Conservation (phyloP, 169 alveolate species). For the Prorocentrum cordatum region DNA sequence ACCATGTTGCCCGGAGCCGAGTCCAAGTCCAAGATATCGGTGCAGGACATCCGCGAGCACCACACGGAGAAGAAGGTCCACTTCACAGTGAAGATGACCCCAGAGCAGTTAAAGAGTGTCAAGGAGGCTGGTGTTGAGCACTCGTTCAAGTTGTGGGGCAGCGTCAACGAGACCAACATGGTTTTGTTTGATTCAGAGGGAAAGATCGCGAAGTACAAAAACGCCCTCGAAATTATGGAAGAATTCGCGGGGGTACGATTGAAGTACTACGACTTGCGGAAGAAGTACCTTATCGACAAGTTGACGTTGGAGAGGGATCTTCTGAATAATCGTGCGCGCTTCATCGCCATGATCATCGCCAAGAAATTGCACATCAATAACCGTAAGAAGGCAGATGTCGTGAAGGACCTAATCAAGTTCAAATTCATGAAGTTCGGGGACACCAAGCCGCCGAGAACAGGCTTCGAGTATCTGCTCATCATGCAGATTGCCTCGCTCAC, state of each 20-base stretch:
- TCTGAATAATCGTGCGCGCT: constrained; percentile 23
- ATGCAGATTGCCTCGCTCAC: constrained; percentile 41
- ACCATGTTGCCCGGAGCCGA: constrained; percentile 71
- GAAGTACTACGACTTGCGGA: constrained; percentile 31
- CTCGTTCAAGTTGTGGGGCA: constrained; percentile 82
- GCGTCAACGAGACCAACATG: constrained; percentile 81
- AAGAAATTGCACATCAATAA: constrained; percentile 31
- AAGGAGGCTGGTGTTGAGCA: constrained; percentile 83
- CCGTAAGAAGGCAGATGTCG: constrained; percentile 50
- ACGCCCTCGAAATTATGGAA: constrained; percentile 72
- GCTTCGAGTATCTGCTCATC: not conserved
- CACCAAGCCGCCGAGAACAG: constrained; percentile 15
- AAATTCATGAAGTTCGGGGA: constrained; percentile 26
- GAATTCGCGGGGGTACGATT: constrained; percentile 21
- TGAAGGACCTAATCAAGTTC: constrained; percentile 13
- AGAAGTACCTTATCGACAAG: constrained; percentile 29
- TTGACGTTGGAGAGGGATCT: constrained; percentile 40
- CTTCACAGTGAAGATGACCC: constrained; percentile 79
- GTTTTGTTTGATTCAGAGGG: constrained; percentile 87
- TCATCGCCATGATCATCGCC: constrained; percentile 40
- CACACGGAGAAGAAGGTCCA: constrained; percentile 80
- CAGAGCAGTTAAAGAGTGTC: constrained; percentile 72
- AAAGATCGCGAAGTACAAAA: constrained; percentile 81
- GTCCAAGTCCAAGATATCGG: too few relatives aligned
- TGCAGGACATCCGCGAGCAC: too few relatives aligned